Conservation (phyloP, 164 flowering plant species). For the Macadamia integrifolia region DNA sequence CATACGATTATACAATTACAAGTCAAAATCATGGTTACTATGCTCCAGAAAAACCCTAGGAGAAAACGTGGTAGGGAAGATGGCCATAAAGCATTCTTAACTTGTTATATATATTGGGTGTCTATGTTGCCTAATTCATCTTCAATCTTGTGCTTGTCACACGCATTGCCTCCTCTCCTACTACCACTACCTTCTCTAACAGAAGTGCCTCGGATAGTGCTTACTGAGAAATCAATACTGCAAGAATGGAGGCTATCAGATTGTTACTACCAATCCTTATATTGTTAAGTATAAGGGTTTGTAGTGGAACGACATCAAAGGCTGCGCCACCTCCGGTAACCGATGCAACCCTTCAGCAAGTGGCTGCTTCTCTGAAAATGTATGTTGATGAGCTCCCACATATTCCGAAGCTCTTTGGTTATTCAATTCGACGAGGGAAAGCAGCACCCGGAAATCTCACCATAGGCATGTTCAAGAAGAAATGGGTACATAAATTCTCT, state of each 20-base stretch:
- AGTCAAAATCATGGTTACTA: no score
- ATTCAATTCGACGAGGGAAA: conserved; percentile 25
- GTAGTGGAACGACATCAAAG: not conserved
- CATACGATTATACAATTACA: no score
- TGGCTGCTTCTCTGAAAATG: conserved; percentile 31
- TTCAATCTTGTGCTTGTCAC: no score
- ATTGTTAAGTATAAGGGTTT: not conserved
- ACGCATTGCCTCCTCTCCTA: no score
- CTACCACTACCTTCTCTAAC: no score
- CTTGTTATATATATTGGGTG: no score
- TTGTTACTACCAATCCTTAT: not conserved
- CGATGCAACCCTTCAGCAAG: not conserved
- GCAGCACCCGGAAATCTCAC: conserved; percentile 34
- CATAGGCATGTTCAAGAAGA: conserved; percentile 70
- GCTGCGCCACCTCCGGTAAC: not conserved
- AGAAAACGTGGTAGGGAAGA: no score
- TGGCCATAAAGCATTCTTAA: no score
- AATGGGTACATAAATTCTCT: conserved; percentile 46
- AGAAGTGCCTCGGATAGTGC: no score
- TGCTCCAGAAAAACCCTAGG: no score
- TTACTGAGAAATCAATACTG: no score
- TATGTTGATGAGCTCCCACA: conserved; percentile 79
- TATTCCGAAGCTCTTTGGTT: conserved; percentile 62
- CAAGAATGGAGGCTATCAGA: not conserved
- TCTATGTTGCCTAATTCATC: no score